Percentiles rank a stretch among this genome's conserved stretches.
Evolutionary conservation across 2,329 filamentous ascomycete genomes (phyloP).

Genomic region (Fusarium sp.): DNA sequence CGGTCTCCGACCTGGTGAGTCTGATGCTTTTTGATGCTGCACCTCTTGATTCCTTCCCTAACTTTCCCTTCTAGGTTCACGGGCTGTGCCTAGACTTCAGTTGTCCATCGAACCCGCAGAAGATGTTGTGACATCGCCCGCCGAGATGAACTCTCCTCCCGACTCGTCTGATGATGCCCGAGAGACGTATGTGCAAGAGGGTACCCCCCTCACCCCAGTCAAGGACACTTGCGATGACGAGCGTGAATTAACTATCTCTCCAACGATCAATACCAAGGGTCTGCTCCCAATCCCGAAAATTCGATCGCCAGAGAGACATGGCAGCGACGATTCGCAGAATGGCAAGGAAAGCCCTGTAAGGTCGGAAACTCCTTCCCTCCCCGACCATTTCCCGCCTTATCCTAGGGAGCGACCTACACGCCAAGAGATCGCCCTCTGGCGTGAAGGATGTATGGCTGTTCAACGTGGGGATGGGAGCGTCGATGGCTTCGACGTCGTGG

Average conservation of each 20-base stretch:
- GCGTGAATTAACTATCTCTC: neutral
- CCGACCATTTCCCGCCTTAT: slow-evolving; percentile 21
- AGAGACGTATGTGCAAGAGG: neutral
- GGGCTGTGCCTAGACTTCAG: neutral
- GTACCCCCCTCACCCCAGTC: neutral
- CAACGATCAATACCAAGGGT: neutral
- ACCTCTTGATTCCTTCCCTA: neutral
- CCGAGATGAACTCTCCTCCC: neutral
- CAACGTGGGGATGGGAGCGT: slow-evolving; percentile 26
- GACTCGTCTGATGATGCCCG: neutral
- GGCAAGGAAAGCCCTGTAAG: neutral
- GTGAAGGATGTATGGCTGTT: slow-evolving; percentile 20
- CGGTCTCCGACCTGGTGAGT: slow-evolving; percentile 16
- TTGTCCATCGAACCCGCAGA: neutral
- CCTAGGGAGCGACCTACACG: slow-evolving; percentile 13
- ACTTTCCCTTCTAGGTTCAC: neutral
- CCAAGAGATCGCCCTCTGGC: slow-evolving; percentile 27
- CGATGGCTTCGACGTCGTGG: slow-evolving; percentile 28
- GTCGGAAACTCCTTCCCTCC: neutral
- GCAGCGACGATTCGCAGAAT: slow-evolving; percentile 12
- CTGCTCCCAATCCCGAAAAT: neutral
- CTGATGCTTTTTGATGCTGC: neutral
- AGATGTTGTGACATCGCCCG: neutral
- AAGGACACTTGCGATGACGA: neutral
- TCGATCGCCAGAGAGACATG: neutral